phyloP scores from a whole-genome alignment of 192 early-diverging fungal genomes.

The Umbelopsis ramanniana region DNA sequence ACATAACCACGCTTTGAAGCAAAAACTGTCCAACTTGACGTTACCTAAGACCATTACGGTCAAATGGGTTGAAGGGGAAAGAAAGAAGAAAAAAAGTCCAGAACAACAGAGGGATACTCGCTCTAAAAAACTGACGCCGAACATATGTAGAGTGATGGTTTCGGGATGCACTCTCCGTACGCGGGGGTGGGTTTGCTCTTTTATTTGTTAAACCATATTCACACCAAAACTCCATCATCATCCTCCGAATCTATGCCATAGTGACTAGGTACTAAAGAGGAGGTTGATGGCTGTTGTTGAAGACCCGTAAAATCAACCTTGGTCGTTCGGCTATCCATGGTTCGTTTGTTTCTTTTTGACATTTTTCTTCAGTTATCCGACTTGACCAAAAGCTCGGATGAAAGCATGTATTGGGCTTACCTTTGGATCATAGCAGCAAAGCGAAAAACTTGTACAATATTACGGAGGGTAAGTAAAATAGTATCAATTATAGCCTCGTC shows the following conservation, averaged over 20 bases:
- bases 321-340: not conserved
- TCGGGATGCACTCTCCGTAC: too few relatives aligned
- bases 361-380: not conserved
- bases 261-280: conserved; percentile 10
- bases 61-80: not conserved
- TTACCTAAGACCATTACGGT: conserved; percentile 1
- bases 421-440: conserved; percentile 19
- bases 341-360: conserved; percentile 9
- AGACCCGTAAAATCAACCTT: conserved; percentile 11
- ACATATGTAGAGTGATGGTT: too few relatives aligned
- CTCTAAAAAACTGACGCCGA: too few relatives aligned
- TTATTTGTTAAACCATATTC: not conserved
- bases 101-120: not conserved
- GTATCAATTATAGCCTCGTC: conserved; percentile 18
- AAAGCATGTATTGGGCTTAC: not conserved
- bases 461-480: not conserved
- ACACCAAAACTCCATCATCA: conserved; percentile 17
- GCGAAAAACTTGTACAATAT: not conserved
- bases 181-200: not conserved
- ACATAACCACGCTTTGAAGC: not conserved
- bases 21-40: not conserved
- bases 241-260: conserved; percentile 1
- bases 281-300: not conserved
- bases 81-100: not conserved
- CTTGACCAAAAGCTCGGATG: not conserved